These are phyloP conservation scores for Penicillium pulvis DNA, from an alignment of 495 filamentous ascomycete genomes.

Conservation along the genomic window DNA sequence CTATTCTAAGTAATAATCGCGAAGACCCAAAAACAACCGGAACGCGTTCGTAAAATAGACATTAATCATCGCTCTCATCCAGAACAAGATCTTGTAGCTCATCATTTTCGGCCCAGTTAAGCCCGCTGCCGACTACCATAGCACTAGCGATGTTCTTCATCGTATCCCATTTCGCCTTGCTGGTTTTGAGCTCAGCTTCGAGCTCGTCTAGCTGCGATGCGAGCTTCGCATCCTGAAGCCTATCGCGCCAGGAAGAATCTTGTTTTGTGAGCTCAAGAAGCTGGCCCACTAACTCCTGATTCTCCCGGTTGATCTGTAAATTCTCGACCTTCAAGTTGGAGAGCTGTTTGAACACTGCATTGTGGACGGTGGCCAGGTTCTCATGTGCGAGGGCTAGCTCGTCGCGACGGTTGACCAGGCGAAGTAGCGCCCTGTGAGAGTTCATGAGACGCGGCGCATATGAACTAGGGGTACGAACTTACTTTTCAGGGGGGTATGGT, in stretches of 20 bases:
- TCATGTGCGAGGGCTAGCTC: slow-evolving; percentile 60
- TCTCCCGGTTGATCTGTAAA: slow-evolving; percentile 55
- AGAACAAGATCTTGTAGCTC: slow-evolving; percentile 71
- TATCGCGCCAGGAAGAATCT: slow-evolving; percentile 53
- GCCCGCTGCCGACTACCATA: slow-evolving; percentile 77
- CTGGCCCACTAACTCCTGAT: slow-evolving; percentile 60
- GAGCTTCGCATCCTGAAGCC: slow-evolving; percentile 52
- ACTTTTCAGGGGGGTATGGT: slow-evolving; percentile 70
- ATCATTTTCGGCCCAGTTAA: slow-evolving; percentile 78
- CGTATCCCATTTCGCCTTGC: slow-evolving; percentile 65
- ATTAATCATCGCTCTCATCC: slow-evolving; percentile 64
- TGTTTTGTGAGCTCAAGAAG: slow-evolving; percentile 63
- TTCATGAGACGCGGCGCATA: slow-evolving; percentile 12
- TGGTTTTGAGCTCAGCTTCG: slow-evolving; percentile 56
- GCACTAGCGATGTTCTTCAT: slow-evolving; percentile 75
- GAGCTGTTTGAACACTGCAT: slow-evolving; percentile 48
- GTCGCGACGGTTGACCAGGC: slow-evolving; percentile 68
- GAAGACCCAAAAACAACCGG: slow-evolving; percentile 3
- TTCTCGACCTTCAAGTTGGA: slow-evolving; percentile 58
- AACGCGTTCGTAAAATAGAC: slow-evolving; percentile 7
- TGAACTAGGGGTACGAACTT: slow-evolving; percentile 17
- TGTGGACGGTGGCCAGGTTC: slow-evolving; percentile 53
- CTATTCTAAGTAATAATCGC: background rate
- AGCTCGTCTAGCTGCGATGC: slow-evolving; percentile 54
- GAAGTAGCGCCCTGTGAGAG: slow-evolving; percentile 59